Evolutionary conservation across 1,284 basidiomycete genomes (phyloP), one percentile per base, ranked within the genome.

Genomic region (Anthracocystis panici-leucophaei): DNA sequence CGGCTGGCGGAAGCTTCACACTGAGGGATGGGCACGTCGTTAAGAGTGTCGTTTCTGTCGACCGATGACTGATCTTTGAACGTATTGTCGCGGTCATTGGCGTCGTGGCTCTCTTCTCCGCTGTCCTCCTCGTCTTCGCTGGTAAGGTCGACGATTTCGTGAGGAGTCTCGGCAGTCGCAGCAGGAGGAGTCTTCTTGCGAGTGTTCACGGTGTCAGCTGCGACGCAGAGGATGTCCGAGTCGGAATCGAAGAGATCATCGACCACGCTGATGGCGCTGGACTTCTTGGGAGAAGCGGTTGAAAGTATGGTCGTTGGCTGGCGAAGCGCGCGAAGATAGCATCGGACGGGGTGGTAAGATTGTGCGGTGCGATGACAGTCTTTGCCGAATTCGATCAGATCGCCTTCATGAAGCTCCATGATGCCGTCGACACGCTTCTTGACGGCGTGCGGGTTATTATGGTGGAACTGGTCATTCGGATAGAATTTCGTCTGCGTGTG

Each of bases 351-450:
- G 25, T 59, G n/a, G 29, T 69, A 44, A 2, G 5, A n/a, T 18
- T 11, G 5, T 25, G n/a, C 45, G 3, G 42, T 23, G 9, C 57
- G 61, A 20, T 31, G 21, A 33, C 61, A 61, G 20, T 20, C 21
- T 35, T 53, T 65, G 10, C 71, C 71, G 23, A 74, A 69, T 38
- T 74, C 50, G 45, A 74, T 58, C 21, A 62, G 8, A 9, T 69
- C 65, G 33, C 70, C 70, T 8, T 41, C 41, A 5, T 14, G 11
- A 10, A 73, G 57, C 2, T 23, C 6, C 2, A 46, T 8, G 23
- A 44, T n/a, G 38, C 64, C 61, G 0, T 35, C 44, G 51, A 62
- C 58, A 5, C 48, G 21, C 8, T 29, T 41, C 11, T 53, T 25
- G 18, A 38, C n/a, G 2, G 54, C 57, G 5, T 12, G 9, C 16